Evolutionary conservation across 495 filamentous ascomycete species (phyloP), one percentile per base, ranked within the genome.

Genomic region (Neurospora pannonica): DNA sequence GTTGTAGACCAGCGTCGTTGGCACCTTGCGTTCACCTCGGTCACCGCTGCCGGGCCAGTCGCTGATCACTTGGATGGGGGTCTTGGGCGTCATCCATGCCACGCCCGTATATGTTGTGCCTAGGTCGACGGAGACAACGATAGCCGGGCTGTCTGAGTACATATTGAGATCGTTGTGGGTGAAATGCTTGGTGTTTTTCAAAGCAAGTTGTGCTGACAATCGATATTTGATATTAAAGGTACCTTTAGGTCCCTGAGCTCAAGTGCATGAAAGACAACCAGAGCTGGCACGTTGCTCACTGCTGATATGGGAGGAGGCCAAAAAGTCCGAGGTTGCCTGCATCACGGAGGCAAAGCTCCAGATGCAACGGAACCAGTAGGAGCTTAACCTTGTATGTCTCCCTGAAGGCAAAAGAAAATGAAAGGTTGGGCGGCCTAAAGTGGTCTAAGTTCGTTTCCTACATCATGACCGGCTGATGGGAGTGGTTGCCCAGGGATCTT

Each of bases 91-190:
- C 74, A 76, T 75, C 79, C 79, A 90, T 39, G 87, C 87, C n/a
- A 89, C 89, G 21, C 88, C 89, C 72, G 88, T 89, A 72, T 84
- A 90, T 34, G 89, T 91, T 81, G 89, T 90, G 2, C 89, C 89
- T 73, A 91, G 83, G 75, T 91, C 89, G 70, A 91, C 81, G 19
- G 88, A 88, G 36, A 91, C 84, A 15, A 89, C 78, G 74, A 90
- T 86, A 76, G 90, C 88, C 24, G 88, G 86, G 46, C 74, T 15
- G 13, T 72, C 24, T 15, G 2, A 9, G 13, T 46, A 71, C 75
- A 76, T 78, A 8, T 37, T 76, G 24, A 19, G 10, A 34, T 21
- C n/a, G 38, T 3, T 6, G 8, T 42, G 15, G 38, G 21, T 38
- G 71, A 37, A 34, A 31, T 17, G 28, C 7, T 62, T 62, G 54